Conservation (phyloP, 805 yeast species). For the Cyberlindnera americana region DNA sequence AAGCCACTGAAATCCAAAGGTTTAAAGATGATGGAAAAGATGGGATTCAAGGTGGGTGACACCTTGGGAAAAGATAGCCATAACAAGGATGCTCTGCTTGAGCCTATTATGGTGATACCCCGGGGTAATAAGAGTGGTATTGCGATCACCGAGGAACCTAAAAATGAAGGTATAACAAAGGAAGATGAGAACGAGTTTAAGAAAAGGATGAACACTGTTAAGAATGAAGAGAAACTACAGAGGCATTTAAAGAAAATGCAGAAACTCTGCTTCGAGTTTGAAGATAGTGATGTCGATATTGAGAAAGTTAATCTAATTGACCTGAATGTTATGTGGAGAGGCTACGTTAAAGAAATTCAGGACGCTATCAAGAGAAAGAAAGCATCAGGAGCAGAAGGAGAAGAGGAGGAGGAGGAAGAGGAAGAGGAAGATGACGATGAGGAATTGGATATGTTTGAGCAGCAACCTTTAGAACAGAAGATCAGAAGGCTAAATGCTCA, state of each 20-base stretch:
- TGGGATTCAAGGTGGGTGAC: slow-evolving; percentile 53
- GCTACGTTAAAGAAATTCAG: slow-evolving; percentile 26
- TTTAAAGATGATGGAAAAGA: slow-evolving; percentile 49
- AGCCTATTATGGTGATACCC: slow-evolving; percentile 31
- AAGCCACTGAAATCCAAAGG: slow-evolving; percentile 36
- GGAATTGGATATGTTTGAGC: slow-evolving; percentile 32
- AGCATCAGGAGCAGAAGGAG: slow-evolving; percentile 5
- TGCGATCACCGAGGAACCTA: no score
- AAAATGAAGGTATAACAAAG: slow-evolving; percentile 10
- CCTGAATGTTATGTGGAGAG: slow-evolving; percentile 42
- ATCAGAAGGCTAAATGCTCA: slow-evolving; percentile 32
- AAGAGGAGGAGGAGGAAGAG: slow-evolving; percentile 11
- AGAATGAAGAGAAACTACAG: slow-evolving; percentile 11
- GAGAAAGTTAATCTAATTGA: slow-evolving; percentile 29
- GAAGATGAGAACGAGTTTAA: slow-evolving; percentile 19
- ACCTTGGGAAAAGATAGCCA: slow-evolving; percentile 35
- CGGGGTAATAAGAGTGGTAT: slow-evolving; percentile 24
- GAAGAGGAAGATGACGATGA: slow-evolving; percentile 17
- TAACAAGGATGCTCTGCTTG: slow-evolving; percentile 25
- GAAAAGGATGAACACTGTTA: slow-evolving; percentile 19
- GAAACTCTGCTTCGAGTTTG: slow-evolving; percentile 38
- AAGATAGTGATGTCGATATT: slow-evolving; percentile 31
- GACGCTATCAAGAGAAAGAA: slow-evolving; percentile 11
- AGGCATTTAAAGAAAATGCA: slow-evolving; percentile 32
- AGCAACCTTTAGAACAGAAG: no score